Evolutionary conservation across 1,284 basidiomycete genomes (phyloP).

Genomic region (Sporisorium graminicola): DNA sequence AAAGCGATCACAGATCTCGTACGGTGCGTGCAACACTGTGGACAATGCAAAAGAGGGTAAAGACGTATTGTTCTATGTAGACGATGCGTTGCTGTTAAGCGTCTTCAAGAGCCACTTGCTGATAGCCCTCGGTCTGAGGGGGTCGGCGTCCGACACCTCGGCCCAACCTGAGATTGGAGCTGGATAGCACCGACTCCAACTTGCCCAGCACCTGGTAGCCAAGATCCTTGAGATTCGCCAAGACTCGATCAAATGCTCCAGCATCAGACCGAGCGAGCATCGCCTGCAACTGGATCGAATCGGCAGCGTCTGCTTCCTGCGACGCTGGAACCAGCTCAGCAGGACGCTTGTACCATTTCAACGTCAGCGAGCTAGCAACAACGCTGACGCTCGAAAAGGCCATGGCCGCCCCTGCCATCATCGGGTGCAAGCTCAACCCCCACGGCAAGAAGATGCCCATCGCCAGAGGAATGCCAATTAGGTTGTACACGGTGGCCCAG

Average conservation of each 20-base stretch:
- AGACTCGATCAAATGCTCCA: constrained; percentile 38
- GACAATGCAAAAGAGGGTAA: constrained; percentile 2
- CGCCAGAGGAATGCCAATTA: constrained; percentile 95
- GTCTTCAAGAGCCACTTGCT: constrained; percentile 44
- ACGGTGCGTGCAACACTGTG: neutral
- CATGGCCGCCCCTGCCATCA: constrained; percentile 98
- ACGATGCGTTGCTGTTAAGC: neutral
- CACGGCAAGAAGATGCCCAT: constrained; percentile 96
- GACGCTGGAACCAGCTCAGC: constrained; percentile 20
- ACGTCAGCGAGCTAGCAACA: constrained; percentile 86
- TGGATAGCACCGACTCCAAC: constrained; percentile 25
- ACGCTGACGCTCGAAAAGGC: constrained; percentile 97
- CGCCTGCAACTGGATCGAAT: constrained; percentile 31
- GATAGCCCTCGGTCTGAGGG: constrained; percentile 22
- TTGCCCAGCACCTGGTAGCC: constrained; percentile 49
- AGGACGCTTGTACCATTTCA: constrained; percentile 74
- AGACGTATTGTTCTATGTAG: neutral
- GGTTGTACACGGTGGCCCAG: constrained; percentile 78
- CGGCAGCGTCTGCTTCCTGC: constrained; percentile 1
- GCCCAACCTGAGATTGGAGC: constrained; percentile 19
- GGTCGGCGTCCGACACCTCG: constrained; percentile 9
- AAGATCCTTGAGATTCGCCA: constrained; percentile 48
- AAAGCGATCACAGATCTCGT: neutral
- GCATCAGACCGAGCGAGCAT: constrained; percentile 40
- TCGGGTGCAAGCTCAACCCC: constrained; percentile 92